A percentile compares a stretch with the other conserved stretches of the same genome.
Conservation (phyloP, 1,284 basidiomycete species). For the Puccinia horiana region DNA sequence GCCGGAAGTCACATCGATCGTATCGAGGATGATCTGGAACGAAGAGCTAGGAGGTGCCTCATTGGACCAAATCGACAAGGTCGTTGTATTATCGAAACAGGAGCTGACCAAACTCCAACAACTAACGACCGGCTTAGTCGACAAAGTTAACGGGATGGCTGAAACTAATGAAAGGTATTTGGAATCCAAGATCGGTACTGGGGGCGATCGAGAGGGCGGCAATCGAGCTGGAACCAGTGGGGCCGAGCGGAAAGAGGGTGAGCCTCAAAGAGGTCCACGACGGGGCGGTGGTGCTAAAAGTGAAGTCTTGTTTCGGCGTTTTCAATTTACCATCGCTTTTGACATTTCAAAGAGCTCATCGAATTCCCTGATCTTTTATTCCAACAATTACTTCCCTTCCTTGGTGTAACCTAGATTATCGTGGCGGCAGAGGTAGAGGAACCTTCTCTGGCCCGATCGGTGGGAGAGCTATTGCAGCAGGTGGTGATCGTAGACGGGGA, state of each 20-base stretch:
- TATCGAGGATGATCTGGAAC: slow-evolving; percentile 98
- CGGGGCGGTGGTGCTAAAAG: slow-evolving; percentile 45
- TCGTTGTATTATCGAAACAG: slow-evolving; percentile 84
- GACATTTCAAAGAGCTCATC: background rate
- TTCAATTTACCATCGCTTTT: background rate
- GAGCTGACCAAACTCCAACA: slow-evolving; percentile 88
- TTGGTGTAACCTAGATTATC: slow-evolving; percentile 21
- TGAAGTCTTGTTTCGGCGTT: background rate
- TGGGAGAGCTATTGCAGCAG: slow-evolving; percentile 24
- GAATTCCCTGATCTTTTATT: background rate
- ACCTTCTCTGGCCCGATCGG: slow-evolving; percentile 45
- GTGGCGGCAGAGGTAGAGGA: slow-evolving; percentile 45
- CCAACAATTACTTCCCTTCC: background rate
- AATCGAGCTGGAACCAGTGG: slow-evolving; percentile 20
- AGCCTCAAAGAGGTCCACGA: slow-evolving; percentile 33
- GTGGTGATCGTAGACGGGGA: slow-evolving; percentile 29
- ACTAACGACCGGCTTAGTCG: slow-evolving; percentile 80
- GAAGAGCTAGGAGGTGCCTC: slow-evolving; percentile 86
- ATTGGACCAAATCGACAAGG: slow-evolving; percentile 81
- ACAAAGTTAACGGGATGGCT: slow-evolving; percentile 81
- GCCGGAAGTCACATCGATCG: slow-evolving; percentile 80
- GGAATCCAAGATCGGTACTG: slow-evolving; percentile 76
- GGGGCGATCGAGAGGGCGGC: slow-evolving; percentile 6
- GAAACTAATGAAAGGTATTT: slow-evolving; percentile 95
- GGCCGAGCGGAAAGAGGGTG: slow-evolving; percentile 39